phyloP scores from a whole-genome alignment of 169 alveolate species.

The Plasmodium inui region DNA sequence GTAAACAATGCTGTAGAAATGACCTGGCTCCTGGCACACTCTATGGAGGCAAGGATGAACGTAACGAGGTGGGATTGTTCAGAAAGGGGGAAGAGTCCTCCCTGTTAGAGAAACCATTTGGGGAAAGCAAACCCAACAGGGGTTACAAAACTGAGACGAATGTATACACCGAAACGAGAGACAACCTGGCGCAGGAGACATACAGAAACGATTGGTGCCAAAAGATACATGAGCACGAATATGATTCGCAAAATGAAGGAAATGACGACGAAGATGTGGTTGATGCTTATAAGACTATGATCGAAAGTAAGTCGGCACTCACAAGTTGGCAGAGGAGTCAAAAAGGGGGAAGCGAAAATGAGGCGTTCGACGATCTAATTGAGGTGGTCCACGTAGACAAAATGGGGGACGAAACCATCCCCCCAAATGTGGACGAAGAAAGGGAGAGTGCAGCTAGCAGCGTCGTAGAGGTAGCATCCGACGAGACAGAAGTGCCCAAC shows the following conservation, averaged over 20 bases:
- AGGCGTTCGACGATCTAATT: not conserved
- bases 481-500: not conserved
- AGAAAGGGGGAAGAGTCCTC: not conserved
- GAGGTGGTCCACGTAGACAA: not conserved
- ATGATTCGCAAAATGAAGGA: not conserved
- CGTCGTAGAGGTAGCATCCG: not conserved
- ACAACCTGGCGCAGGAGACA: not conserved
- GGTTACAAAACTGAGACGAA: slow-evolving; percentile 20
- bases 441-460: not conserved
- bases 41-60: not conserved
- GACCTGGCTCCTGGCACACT: not conserved
- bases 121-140: not conserved
- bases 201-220: not conserved
- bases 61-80: not conserved
- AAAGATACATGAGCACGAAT: not conserved
- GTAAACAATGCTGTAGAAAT: slow-evolving; percentile 3
- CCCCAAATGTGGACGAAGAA: not conserved
- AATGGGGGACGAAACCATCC: not conserved
- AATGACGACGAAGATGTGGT: not conserved
- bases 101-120: not conserved
- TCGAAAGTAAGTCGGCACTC: not conserved
- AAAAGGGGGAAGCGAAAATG: not conserved
- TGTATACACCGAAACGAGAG: not conserved
- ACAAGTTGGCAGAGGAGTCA: not conserved
- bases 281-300: not conserved